Base-by-base conservation (phyloP, 2,329 filamentous ascomycete species). In the Beauveria varroae region DNA sequence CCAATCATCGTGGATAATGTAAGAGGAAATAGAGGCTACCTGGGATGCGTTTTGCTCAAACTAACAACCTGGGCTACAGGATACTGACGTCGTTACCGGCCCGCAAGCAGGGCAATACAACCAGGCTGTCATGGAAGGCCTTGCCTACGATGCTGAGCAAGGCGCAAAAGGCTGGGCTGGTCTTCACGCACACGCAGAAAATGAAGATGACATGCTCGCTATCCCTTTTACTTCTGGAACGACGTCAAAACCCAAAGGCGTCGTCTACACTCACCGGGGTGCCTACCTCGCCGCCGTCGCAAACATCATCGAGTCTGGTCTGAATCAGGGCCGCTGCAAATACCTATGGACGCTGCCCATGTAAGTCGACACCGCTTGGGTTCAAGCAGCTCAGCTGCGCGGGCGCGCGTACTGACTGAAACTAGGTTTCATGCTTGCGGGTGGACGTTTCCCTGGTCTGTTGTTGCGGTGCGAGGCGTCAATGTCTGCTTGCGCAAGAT, bases 401-500 rank as follows among this genome's bases (percentile, higher is more conserved):
- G 20, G 5, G 34, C 34, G 34, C 34, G 34, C 5, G 34, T 26
- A 43, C 46, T 63, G 22, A 62, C 50, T 10, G n/a, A 22, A 10
- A 4, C 28, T 26, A 81, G 81, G 75, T 88, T 88, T 67, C 86
- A 88, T 67, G 85, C 86, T 37, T 77, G 86, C 55, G 86, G 82
- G n/a, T 95, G 90, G 91, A 93, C 90, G 1, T 96, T 93, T 68
- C 91, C 91, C 0, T 96, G 93, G 95, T 84, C 93, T 1, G 83
- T 97, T n/a, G 96, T 91, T 12, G 91, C 92, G 1, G 92, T 95
- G 5, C 82, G 95, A 64, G 95, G 93, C n/a, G 96, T 93, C 3
- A 92, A 98, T 73, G 92, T 96, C 72, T 97, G 93, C 69, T 79
- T 99, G 20, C 85, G 95, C 63, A 98, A 96, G 78, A 91, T 99